Evolutionary conservation across 768 basidiomycete genomes (phyloP).

Genomic region (Leccinum aurantiacum): DNA sequence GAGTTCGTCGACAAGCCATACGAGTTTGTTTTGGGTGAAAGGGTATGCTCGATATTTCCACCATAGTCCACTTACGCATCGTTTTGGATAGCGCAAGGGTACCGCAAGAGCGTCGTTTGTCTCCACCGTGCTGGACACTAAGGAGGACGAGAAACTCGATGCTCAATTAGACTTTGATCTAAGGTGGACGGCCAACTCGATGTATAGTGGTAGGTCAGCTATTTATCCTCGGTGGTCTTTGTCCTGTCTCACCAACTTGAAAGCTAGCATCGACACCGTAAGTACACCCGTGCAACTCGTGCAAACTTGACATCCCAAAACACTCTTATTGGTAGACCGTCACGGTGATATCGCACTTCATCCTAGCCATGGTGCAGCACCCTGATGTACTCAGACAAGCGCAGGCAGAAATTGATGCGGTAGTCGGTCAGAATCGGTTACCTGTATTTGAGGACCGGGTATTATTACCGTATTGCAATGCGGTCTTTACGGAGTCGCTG

Average conservation of each 20-base stretch:
- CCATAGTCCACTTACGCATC: background rate
- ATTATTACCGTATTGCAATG: constrained; percentile 57
- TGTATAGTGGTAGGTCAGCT: constrained; percentile 51
- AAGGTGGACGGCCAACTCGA: constrained; percentile 82
- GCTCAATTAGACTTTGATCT: constrained; percentile 60
- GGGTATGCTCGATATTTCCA: constrained; percentile 40
- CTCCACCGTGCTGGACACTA: constrained; percentile 50
- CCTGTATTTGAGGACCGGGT: constrained; percentile 59
- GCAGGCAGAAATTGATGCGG: constrained; percentile 63
- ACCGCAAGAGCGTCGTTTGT: constrained; percentile 41
- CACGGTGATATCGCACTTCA: constrained; percentile 51
- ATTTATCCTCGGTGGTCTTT: background rate
- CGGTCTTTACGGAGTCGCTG: constrained; percentile 52
- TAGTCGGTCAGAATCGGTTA: constrained; percentile 45
- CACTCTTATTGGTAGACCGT: constrained; percentile 43
- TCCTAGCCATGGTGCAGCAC: constrained; percentile 65
- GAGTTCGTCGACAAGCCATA: constrained; percentile 66
- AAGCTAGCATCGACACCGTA: constrained; percentile 64
- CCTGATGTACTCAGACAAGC: constrained; percentile 58
- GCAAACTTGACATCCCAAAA: constrained; percentile 1
- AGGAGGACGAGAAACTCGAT: constrained; percentile 11
- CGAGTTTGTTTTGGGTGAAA: constrained; percentile 52
- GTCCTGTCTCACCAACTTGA: background rate
- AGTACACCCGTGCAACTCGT: constrained; percentile 5
- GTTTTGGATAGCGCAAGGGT: constrained; percentile 33